Evolutionary conservation across 345 rosid species (phyloP).

Genomic region (Carallia pectinifolia): DNA sequence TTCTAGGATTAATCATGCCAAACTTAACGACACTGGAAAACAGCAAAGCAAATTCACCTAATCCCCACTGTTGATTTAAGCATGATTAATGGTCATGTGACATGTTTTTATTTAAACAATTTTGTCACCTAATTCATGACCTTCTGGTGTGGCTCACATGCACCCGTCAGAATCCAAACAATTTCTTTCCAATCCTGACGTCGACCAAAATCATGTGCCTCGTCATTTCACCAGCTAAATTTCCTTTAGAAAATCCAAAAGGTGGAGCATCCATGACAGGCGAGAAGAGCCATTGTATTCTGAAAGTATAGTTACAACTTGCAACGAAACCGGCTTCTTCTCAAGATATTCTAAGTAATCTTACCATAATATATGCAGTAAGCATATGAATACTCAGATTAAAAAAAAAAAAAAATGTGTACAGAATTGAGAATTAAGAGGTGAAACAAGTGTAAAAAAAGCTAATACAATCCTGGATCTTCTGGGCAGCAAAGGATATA

Average conservation of each 20-base stretch:
- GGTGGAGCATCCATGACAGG: not conserved
- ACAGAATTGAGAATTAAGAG: not conserved
- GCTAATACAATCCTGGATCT: not conserved
- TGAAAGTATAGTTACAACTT: too few species aligned
- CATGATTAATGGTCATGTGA: constrained; percentile 25
- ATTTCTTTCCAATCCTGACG: not conserved
- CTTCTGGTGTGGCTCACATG: constrained; percentile 29
- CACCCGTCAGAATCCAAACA: not conserved
- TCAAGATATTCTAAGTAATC: too few species aligned
- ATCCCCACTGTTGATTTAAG: constrained; percentile 6
- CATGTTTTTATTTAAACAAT: constrained; percentile 6
- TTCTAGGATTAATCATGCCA: too few species aligned
- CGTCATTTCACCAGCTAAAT: not conserved
- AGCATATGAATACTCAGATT: constrained; percentile 8
- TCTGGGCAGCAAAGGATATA: not conserved
- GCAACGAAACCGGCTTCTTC: too few species aligned
- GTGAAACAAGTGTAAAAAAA: not conserved
- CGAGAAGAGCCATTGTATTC: not conserved
- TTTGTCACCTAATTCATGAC: constrained; percentile 9
- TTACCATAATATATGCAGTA: not conserved
- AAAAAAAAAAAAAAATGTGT: not conserved
- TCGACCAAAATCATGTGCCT: constrained; percentile 18
- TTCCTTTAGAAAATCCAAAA: not conserved
- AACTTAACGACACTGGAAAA: constrained; percentile 5
- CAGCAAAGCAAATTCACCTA: constrained; percentile 25